A percentile compares a stretch with the other conserved stretches of the same genome.
Evolutionary conservation across 768 basidiomycete species (phyloP).

Genomic region (Calocera viscosa): DNA sequence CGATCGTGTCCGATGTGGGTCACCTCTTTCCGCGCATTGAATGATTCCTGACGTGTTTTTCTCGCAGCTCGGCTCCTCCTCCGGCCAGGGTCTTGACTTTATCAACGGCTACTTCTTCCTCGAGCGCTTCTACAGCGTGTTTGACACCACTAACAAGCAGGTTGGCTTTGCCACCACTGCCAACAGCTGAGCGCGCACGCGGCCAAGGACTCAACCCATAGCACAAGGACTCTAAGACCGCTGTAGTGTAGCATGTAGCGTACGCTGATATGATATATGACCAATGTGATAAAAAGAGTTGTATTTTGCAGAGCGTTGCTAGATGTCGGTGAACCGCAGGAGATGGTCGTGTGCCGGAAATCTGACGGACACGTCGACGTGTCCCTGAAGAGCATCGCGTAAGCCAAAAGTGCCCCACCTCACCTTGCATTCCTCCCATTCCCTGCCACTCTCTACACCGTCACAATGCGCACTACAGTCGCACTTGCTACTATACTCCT

Average conservation of each 20-base stretch:
- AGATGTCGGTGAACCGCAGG: too few relatives aligned
- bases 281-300: background rate
- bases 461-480: background rate
- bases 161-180: conserved; percentile 45
- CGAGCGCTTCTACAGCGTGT: conserved; percentile 32
- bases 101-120: conserved; percentile 45
- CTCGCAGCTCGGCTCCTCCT: conserved; percentile 26
- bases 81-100: conserved; percentile 42
- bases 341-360: background rate
- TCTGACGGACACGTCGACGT: conserved; percentile 2
- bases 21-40: too few relatives aligned
- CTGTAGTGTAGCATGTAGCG: conserved; percentile 7
- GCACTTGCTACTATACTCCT: conserved; percentile 8
- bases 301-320: background rate
- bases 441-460: background rate
- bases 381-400: background rate
- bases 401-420: background rate
- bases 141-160: conserved; percentile 43
- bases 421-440: conserved; percentile 7
- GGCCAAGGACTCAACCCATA: conserved; percentile 10
- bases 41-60: too few relatives aligned
- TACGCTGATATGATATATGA: background rate
- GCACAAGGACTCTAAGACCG: conserved; percentile 7
- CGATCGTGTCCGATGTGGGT: background rate
- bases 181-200: conserved; percentile 12